Evolutionary conservation across 768 basidiomycete genomes (phyloP), one percentile per base, ranked within the genome.

Genomic region (Polyporus arcularius): DNA sequence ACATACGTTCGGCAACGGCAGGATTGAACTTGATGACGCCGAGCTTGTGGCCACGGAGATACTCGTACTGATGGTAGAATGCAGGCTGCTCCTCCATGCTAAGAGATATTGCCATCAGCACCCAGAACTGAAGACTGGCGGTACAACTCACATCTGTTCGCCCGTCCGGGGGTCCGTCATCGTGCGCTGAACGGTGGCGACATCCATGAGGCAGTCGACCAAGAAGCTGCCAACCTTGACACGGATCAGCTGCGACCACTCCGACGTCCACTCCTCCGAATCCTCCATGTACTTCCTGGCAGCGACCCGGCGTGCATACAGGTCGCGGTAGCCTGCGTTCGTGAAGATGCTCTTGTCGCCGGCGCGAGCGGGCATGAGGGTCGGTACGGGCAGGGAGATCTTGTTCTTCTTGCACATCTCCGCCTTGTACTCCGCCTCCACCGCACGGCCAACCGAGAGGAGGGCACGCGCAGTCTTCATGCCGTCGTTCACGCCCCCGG

Each of bases 21-120:
- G 89, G 86, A 72, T 98, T 96, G 60, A 96, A 75, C 70, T 86
- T 86, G 71, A 98, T 88, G 21, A 98, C 85, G 31, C 96, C 96
- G n/a, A 97, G 81, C 71, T 94, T 96, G 63, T 87, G 87, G 1
- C 96, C 95, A n/a, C 92, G 85, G n/a, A 88, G 72, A 71, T 95
- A 96, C 73, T 98, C 96, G 71, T 97, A 97, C 2, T 86, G 82
- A 69, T 97, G 95, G 55, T 85, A 87, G 75, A 98, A 95, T 1
- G 96, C 96, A 0, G 92, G 91, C 66, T 98, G 96, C 18, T 78
- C 76, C 72, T 97, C 94, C 32, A 82, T 76, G 41, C 89, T 92
- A 63, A 4, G 55, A 14, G 47, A n/a, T 11, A 39, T 50, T 4
- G 53, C 67, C 30, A 68, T 57, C 35, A 63, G 32, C 21, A 32